Evolutionary conservation across 345 rosid species (phyloP).

Genomic region (Triadica sebifera): DNA sequence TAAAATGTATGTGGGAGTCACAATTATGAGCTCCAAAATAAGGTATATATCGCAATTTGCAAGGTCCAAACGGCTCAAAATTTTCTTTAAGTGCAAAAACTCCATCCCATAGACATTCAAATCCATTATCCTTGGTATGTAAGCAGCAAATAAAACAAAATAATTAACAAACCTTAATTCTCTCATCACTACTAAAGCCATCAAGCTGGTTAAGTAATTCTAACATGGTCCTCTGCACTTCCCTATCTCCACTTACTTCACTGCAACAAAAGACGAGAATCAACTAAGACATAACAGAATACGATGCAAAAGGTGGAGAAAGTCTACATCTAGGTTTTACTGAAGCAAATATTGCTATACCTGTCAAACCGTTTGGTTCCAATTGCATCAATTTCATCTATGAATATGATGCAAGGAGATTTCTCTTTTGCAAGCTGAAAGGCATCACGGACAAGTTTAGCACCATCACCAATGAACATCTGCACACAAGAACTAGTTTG

Average conservation of each 20-base stretch:
- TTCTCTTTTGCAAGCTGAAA: conserved; percentile 99
- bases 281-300: not conserved
- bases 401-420: conserved; percentile 98
- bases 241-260: conserved; percentile 99
- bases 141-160: not conserved
- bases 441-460: conserved; percentile 99
- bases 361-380: conserved; percentile 99
- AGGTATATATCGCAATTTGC: not conserved
- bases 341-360: conserved; percentile 30
- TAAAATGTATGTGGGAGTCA: not conserved
- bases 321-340: not conserved
- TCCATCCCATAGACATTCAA: not conserved
- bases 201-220: conserved; percentile 98
- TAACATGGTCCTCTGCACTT: conserved; percentile 98
- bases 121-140: not conserved
- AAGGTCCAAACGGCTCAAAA: not conserved
- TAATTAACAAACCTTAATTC: conserved; percentile 70
- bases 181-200: conserved; percentile 96
- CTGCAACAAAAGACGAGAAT: conserved; percentile 40
- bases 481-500: conserved; percentile 24
- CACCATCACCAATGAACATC: conserved; percentile 99
- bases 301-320: too few species aligned
- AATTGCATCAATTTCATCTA: conserved; percentile 98
- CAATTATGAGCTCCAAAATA: not conserved
- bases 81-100: not conserved